These are phyloP conservation scores for Herpetomonas samuelpessoai DNA, from an alignment of 208 protist species.

Conservation along the genomic window DNA sequence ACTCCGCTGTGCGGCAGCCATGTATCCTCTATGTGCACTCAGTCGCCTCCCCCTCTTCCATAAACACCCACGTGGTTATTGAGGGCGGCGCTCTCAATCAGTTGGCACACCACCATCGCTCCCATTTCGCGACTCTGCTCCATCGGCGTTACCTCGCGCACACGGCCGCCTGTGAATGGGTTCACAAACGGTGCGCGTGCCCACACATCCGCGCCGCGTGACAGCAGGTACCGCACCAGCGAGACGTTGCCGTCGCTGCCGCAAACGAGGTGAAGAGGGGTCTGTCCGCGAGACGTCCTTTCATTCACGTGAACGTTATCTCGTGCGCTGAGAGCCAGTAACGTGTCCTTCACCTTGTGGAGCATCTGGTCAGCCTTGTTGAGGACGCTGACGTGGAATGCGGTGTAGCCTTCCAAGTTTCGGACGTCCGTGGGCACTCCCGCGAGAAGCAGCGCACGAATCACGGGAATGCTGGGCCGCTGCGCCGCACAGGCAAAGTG, in stretches of 20 bases:
- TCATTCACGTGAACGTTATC: slow-evolving; percentile 34
- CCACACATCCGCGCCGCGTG: slow-evolving; percentile 22
- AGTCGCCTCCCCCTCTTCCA: neutral
- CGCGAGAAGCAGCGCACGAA: slow-evolving; percentile 25
- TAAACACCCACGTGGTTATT: neutral
- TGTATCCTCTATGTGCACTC: too few species aligned
- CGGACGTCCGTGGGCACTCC: slow-evolving; percentile 4
- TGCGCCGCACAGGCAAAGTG: slow-evolving; percentile 33
- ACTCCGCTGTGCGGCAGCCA: too few species aligned
- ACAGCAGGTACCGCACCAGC: slow-evolving; percentile 24
- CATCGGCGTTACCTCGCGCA: neutral
- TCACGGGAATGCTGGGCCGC: slow-evolving; percentile 16
- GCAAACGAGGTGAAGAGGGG: slow-evolving; percentile 38
- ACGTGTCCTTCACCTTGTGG: slow-evolving; percentile 29
- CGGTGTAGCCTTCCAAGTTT: slow-evolving; percentile 31
- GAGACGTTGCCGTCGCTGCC: slow-evolving; percentile 19
- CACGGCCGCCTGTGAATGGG: neutral
- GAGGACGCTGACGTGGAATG: slow-evolving; percentile 42
- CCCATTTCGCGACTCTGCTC: slow-evolving; percentile 1
- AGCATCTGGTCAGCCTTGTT: slow-evolving; percentile 18
- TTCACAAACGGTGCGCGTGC: slow-evolving; percentile 2
- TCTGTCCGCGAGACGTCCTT: slow-evolving; percentile 25
- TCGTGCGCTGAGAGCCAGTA: slow-evolving; percentile 15
- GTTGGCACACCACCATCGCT: neutral
- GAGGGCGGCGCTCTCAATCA: neutral